A percentile compares a stretch with the other conserved stretches of the same genome.
These are phyloP conservation scores for Phanerochaete sordida DNA, from an alignment of 768 basidiomycete genomes.

Conservation along the genomic window DNA sequence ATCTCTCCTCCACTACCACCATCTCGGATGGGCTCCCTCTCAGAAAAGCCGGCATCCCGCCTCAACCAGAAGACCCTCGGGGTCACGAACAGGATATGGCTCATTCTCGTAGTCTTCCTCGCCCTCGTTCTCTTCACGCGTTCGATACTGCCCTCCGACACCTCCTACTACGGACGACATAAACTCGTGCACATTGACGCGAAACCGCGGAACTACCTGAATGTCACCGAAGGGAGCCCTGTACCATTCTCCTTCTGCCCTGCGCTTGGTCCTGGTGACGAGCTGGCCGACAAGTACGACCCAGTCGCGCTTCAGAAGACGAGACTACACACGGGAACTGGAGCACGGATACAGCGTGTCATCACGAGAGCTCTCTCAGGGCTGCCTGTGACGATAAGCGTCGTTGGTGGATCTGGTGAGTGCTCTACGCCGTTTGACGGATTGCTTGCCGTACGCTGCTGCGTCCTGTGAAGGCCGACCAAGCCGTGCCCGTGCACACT, in stretches of 20 bases:
- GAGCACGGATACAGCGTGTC: conserved; percentile 77
- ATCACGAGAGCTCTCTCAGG: conserved; percentile 82
- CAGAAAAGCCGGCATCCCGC: conserved; percentile 48
- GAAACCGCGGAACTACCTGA: conserved; percentile 81
- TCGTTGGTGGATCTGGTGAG: conserved; percentile 86
- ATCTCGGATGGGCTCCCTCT: conserved; percentile 41
- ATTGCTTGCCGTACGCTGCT: not conserved
- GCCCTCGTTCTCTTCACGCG: conserved; percentile 55
- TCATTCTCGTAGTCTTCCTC: conserved; percentile 50
- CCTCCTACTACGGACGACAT: conserved; percentile 23
- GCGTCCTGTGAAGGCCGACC: not conserved
- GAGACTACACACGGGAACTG: conserved; percentile 74
- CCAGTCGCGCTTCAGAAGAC: conserved; percentile 69
- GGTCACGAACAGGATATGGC: conserved; percentile 69
- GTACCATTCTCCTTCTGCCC: conserved; percentile 93
- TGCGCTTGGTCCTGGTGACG: conserved; percentile 77
- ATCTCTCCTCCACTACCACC: conserved; percentile 47
- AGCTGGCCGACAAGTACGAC: conserved; percentile 76
- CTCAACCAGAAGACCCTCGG: conserved; percentile 56
- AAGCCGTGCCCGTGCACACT: no score
- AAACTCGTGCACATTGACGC: conserved; percentile 37
- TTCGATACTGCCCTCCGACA: conserved; percentile 42
- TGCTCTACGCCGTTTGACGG: not conserved
- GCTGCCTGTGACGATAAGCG: conserved; percentile 83
- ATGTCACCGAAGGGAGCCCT: conserved; percentile 45